Percentiles rank a stretch among this genome's conserved stretches.
phyloP scores from a whole-genome alignment of 2,329 filamentous ascomycete species.

The Exserohilum turcica region DNA sequence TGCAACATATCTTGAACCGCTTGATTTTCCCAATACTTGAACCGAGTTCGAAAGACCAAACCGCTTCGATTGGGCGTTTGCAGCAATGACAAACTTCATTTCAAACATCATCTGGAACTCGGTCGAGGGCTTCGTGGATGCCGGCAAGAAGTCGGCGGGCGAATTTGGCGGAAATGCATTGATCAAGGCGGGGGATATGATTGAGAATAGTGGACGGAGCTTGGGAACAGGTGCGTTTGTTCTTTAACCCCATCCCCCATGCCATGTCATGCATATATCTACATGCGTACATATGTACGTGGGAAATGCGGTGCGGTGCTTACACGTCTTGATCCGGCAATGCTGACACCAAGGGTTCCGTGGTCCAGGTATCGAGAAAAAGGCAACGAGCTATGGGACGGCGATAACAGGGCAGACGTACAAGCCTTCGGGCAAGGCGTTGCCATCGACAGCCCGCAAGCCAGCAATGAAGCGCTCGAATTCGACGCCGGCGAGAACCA shows the following conservation, averaged over 20 bases:
- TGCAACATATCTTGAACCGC: no score
- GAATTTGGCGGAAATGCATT: slow-evolving; percentile 47
- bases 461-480: slow-evolving; percentile 41
- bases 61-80: background rate
- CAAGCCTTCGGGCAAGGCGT: slow-evolving; percentile 32
- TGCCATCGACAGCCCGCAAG: slow-evolving; percentile 39
- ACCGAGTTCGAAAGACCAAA: no score
- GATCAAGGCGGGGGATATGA: slow-evolving; percentile 46
- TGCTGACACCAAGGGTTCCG: background rate
- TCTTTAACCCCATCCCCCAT: background rate
- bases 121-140: slow-evolving; percentile 46
- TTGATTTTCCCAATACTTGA: no score
- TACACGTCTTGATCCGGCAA: background rate
- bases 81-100: slow-evolving; percentile 40
- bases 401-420: slow-evolving; percentile 40
- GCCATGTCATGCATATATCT: no score
- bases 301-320: background rate
- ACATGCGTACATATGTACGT: no score
- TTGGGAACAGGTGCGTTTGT: slow-evolving; percentile 38
- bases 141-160: slow-evolving; percentile 43
- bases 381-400: slow-evolving; percentile 36
- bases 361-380: slow-evolving; percentile 37
- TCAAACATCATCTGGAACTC: slow-evolving; percentile 48
- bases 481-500: slow-evolving; percentile 37
- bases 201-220: slow-evolving; percentile 41